A percentile compares a stretch with the other conserved stretches of the same genome.
These are phyloP conservation scores for Pistacia atlantica DNA, from an alignment of 345 rosid genomes.

Conservation along the genomic window DNA sequence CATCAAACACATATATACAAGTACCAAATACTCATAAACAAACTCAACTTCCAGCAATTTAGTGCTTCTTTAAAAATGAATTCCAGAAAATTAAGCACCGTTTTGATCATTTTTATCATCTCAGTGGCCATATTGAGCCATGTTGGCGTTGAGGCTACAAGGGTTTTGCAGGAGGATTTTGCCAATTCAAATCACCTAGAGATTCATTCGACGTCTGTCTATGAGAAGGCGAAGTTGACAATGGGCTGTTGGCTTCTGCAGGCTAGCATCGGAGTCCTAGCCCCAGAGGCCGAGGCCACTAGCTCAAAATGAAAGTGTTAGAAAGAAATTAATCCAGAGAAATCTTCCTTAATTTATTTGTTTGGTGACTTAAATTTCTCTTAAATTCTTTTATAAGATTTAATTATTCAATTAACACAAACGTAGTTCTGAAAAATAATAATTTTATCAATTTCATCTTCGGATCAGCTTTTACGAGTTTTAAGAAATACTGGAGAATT, in stretches of 20 bases:
- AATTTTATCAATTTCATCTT: too few relatives aligned
- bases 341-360: too few relatives aligned
- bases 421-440: too few relatives aligned
- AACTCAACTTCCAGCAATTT: not conserved
- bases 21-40: too few relatives aligned
- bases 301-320: not conserved
- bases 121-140: constrained; percentile 29
- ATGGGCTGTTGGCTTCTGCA: constrained; percentile 37
- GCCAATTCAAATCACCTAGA: constrained; percentile 27
- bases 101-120: constrained; percentile 33
- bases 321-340: too few relatives aligned
- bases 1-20: too few relatives aligned
- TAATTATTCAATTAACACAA: too few relatives aligned
- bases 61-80: constrained; percentile 4
- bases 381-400: too few relatives aligned
- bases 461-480: too few relatives aligned
- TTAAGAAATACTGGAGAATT: too few relatives aligned
- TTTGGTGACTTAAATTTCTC: too few relatives aligned
- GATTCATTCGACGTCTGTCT: constrained; percentile 20
- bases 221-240: constrained; percentile 27
- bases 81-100: constrained; percentile 15
- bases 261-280: constrained; percentile 45
- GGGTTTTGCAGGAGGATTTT: constrained; percentile 44
- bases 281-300: constrained; percentile 28
- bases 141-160: constrained; percentile 34